Conservation (phyloP, 2,329 filamentous ascomycete genomes). For the Cladosporium cucumerinum region DNA sequence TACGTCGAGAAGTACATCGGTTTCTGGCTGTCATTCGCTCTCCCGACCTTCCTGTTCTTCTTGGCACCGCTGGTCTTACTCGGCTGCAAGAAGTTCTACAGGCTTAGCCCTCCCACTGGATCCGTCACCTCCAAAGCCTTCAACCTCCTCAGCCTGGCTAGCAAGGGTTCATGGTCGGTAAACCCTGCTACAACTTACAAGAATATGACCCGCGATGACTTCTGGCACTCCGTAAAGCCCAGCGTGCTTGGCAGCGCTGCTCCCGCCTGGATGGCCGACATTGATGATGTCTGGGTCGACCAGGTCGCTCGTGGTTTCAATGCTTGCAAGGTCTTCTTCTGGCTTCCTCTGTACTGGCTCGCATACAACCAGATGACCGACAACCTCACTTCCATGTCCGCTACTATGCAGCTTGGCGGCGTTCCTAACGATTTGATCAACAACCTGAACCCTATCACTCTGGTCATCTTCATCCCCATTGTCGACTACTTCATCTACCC, state of each 20-base stretch:
- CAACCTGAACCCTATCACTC: slow-evolving; percentile 25
- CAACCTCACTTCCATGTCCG: slow-evolving; percentile 47
- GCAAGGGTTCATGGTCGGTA: slow-evolving; percentile 43
- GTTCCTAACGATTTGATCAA: slow-evolving; percentile 49
- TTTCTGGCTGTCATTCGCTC: slow-evolving; percentile 63
- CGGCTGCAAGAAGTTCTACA: slow-evolving; percentile 48
- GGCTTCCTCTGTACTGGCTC: slow-evolving; percentile 54
- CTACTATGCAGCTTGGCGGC: slow-evolving; percentile 39
- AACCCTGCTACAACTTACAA: slow-evolving; percentile 52
- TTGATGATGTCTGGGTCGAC: slow-evolving; percentile 78
- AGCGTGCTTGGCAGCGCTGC: slow-evolving; percentile 42
- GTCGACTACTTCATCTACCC: slow-evolving; percentile 47
- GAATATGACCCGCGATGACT: slow-evolving; percentile 50
- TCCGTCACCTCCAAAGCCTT: slow-evolving; percentile 68
- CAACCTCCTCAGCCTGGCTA: slow-evolving; percentile 57
- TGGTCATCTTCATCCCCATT: slow-evolving; percentile 18
- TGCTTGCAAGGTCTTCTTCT: slow-evolving; percentile 67
- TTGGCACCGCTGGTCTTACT: slow-evolving; percentile 58
- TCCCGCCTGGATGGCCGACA: slow-evolving; percentile 69
- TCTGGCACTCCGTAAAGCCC: slow-evolving; percentile 39
- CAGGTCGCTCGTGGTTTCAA: slow-evolving; percentile 64
- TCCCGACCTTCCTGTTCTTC: slow-evolving; percentile 62
- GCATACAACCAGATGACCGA: slow-evolving; percentile 56
- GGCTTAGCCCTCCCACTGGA: slow-evolving; percentile 63
- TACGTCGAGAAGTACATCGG: slow-evolving; percentile 59